phyloP scores from a whole-genome alignment of 192 early-diverging fungal genomes.

The Haplosporangium gracile region DNA sequence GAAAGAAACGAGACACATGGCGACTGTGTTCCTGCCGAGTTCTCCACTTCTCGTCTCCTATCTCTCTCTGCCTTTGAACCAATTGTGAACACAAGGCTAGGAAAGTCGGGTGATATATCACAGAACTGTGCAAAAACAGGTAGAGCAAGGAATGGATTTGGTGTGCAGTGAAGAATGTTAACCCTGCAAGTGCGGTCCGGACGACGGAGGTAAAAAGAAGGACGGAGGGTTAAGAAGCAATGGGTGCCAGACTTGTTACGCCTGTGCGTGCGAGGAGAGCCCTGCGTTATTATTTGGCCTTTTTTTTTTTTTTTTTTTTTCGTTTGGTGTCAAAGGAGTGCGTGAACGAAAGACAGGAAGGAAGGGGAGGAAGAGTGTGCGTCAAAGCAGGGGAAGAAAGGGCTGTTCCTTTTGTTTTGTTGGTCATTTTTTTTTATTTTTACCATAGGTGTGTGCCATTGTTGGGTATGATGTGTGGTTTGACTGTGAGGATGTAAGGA shows the following conservation, averaged over 20 bases:
- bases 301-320: not conserved
- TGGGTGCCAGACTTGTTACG: not conserved
- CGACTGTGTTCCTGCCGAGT: not conserved
- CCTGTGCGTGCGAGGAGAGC: slow-evolving; percentile 6
- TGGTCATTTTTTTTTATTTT: not conserved
- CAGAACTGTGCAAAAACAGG: not conserved
- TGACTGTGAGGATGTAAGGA: not conserved
- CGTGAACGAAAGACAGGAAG: not conserved
- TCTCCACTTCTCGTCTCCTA: not conserved
- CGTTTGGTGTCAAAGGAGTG: not conserved
- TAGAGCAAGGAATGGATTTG: not conserved
- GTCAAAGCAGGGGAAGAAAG: not conserved
- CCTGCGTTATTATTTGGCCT: not conserved
- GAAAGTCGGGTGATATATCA: not conserved
- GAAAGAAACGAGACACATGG: not conserved
- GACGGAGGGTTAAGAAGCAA: not conserved
- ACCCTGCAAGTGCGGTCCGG: not conserved
- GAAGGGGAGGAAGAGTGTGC: not conserved
- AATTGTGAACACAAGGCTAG: slow-evolving; percentile 1
- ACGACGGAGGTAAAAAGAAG: not conserved
- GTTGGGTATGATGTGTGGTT: not conserved
- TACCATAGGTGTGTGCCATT: slow-evolving; percentile 36
- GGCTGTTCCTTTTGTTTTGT: slow-evolving; percentile 1
- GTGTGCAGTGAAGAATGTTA: not conserved
- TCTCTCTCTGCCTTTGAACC: not conserved